A percentile compares a stretch with the other conserved stretches of the same genome.
Evolutionary conservation across 2,329 filamentous ascomycete species (phyloP).

Genomic region (Zymoseptoria tritici): DNA sequence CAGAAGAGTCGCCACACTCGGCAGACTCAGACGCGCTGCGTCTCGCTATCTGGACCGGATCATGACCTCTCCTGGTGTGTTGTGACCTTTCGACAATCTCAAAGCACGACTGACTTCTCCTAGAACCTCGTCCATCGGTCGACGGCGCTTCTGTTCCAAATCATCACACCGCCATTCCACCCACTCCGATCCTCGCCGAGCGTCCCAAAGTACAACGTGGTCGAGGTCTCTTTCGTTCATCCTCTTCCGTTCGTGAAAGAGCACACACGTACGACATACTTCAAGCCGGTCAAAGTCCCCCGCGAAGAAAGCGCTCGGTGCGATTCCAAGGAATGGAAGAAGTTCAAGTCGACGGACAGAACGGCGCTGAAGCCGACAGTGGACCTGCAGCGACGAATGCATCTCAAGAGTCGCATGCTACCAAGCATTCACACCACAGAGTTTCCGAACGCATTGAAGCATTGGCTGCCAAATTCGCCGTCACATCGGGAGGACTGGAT

Average conservation of each 20-base stretch:
- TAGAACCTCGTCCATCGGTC: constrained; percentile 3
- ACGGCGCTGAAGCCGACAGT: neutral
- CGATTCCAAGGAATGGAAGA: constrained; percentile 14
- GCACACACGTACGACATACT: neutral
- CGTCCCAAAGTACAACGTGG: neutral
- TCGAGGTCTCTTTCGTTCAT: constrained; percentile 5
- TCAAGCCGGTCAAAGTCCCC: constrained; percentile 1
- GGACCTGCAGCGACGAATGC: neutral
- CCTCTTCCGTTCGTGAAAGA: constrained; percentile 2
- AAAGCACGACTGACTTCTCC: neutral
- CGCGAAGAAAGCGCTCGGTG: constrained; percentile 21
- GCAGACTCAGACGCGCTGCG: constrained; percentile 11
- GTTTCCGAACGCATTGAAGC: constrained; percentile 12
- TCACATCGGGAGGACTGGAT: constrained; percentile 9
- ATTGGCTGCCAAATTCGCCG: constrained; percentile 18
- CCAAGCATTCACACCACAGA: neutral
- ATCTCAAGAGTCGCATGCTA: constrained; percentile 5
- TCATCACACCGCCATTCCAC: constrained; percentile 17
- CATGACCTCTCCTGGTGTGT: constrained; percentile 4
- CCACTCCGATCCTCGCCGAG: constrained; percentile 12
- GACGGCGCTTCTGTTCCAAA: constrained; percentile 16
- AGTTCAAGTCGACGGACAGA: neutral
- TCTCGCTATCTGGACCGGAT: constrained; percentile 9
- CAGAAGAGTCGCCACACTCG: neutral
- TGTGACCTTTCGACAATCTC: neutral